These are phyloP conservation scores for Penicillium macrosclerotiorum DNA, from an alignment of 495 filamentous ascomycete genomes.

Conservation along the genomic window DNA sequence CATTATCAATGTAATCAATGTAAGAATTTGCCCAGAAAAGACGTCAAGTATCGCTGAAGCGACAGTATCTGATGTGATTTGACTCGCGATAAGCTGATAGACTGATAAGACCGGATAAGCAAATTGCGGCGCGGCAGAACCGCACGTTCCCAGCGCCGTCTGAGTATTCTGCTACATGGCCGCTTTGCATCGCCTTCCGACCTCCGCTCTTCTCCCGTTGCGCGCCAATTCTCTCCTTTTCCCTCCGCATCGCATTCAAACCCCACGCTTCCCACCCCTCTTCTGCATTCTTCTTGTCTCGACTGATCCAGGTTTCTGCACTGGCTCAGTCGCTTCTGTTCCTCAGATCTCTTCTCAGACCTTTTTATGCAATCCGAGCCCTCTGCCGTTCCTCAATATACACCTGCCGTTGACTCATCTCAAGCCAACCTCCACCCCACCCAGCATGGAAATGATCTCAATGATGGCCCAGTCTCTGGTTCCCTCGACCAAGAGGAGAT, in stretches of 20 bases:
- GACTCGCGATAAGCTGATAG: too few relatives aligned
- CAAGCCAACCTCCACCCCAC: constrained; percentile 39
- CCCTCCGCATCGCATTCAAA: constrained; percentile 11
- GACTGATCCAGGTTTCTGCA: constrained; percentile 42
- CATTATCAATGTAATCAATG: not conserved
- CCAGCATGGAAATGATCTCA: constrained; percentile 77
- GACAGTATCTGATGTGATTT: not conserved
- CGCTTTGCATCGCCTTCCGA: constrained; percentile 15
- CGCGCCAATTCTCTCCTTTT: too few relatives aligned
- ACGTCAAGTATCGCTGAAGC: not conserved
- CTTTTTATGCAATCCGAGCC: constrained; percentile 92
- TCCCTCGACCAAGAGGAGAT: constrained; percentile 23
- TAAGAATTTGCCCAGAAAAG: not conserved
- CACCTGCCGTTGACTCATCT: constrained; percentile 41
- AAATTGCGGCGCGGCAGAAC: too few relatives aligned
- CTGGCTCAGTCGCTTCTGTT: constrained; percentile 67
- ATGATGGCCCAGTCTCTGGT: constrained; percentile 39
- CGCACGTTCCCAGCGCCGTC: too few relatives aligned
- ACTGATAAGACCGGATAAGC: too few relatives aligned
- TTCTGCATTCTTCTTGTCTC: constrained; percentile 11
- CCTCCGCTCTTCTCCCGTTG: too few relatives aligned
- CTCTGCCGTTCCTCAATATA: constrained; percentile 58
- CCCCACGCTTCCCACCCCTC: constrained; percentile 8
- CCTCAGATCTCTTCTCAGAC: constrained; percentile 37
- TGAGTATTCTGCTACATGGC: constrained; percentile 18